A percentile compares a stretch with the other conserved stretches of the same genome.
phyloP scores from a whole-genome alignment of 2,329 filamentous ascomycete genomes.

The Lojkania enalia region DNA sequence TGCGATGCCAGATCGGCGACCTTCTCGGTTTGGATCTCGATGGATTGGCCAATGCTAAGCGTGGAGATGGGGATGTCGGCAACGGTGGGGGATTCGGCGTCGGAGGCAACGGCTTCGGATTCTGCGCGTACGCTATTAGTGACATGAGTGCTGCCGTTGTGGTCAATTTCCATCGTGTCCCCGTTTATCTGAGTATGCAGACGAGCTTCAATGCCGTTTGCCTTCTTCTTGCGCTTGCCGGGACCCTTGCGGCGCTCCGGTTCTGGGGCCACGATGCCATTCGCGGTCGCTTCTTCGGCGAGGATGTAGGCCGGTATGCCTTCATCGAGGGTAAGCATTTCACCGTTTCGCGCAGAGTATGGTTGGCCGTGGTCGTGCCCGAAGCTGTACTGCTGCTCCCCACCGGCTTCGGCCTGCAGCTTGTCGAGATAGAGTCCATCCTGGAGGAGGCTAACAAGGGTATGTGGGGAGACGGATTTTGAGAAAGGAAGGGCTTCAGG shows the following conservation, averaged over 20 bases:
- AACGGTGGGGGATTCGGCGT: slow-evolving; percentile 43
- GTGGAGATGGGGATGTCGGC: slow-evolving; percentile 45
- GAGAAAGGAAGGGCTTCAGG: slow-evolving; percentile 65
- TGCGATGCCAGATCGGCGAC: slow-evolving; percentile 34
- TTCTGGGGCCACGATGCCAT: slow-evolving; percentile 33
- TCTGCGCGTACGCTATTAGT: slow-evolving; percentile 38
- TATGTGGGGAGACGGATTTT: slow-evolving; percentile 60
- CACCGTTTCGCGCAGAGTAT: slow-evolving; percentile 44
- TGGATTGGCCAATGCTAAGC: slow-evolving; percentile 44
- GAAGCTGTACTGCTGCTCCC: slow-evolving; percentile 40
- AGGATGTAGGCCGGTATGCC: slow-evolving; percentile 41
- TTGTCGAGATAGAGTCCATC: slow-evolving; percentile 60
- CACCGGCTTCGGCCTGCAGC: slow-evolving; percentile 41
- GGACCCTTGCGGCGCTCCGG: slow-evolving; percentile 34
- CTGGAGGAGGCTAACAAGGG: slow-evolving; percentile 64
- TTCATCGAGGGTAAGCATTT: slow-evolving; percentile 40
- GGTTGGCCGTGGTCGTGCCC: slow-evolving; percentile 45
- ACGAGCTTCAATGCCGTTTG: slow-evolving; percentile 38
- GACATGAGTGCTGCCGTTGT: slow-evolving; percentile 33
- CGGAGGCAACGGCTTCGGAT: slow-evolving; percentile 41
- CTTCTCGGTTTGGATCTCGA: slow-evolving; percentile 43
- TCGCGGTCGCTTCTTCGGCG: slow-evolving; percentile 33
- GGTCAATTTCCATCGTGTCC: slow-evolving; percentile 53
- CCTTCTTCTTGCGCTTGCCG: slow-evolving; percentile 41
- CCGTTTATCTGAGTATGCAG: slow-evolving; percentile 46